Conservation (phyloP, 2,329 filamentous ascomycete genomes). For the Sporothrix curviconia region DNA sequence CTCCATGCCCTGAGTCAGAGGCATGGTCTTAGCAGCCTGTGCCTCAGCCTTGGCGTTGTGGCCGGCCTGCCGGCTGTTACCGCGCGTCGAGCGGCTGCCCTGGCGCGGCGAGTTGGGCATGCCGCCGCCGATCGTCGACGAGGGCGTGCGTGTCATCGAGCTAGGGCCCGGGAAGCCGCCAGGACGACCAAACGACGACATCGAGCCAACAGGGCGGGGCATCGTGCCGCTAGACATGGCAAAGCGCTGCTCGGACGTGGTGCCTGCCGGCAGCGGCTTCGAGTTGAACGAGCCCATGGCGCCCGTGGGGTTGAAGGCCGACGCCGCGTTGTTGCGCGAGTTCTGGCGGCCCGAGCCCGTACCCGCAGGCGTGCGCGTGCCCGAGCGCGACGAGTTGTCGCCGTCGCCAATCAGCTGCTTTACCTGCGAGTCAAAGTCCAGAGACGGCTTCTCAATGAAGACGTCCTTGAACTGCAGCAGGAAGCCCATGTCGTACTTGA, state of each 20-base stretch:
- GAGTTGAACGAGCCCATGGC: slow-evolving; percentile 67
- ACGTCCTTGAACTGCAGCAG: slow-evolving; percentile 92
- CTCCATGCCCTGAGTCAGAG: slow-evolving; percentile 75
- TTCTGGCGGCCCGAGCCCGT: slow-evolving; percentile 40
- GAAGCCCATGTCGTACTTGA: slow-evolving; percentile 94
- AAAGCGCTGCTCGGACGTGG: slow-evolving; percentile 73
- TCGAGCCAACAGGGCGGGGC: slow-evolving; percentile 32
- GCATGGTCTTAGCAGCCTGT: slow-evolving; percentile 79
- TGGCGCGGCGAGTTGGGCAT: slow-evolving; percentile 67
- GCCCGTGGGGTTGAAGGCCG: slow-evolving; percentile 20
- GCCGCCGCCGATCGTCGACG: slow-evolving; percentile 46
- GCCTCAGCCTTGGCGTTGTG: slow-evolving; percentile 53
- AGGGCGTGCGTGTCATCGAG: slow-evolving; percentile 59
- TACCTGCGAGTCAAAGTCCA: slow-evolving; percentile 89
- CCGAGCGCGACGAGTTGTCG: slow-evolving; percentile 52
- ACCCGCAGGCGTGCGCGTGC: slow-evolving; percentile 50
- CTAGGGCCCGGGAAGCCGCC: slow-evolving; percentile 57
- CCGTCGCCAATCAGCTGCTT: slow-evolving; percentile 77
- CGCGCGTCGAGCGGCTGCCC: slow-evolving; percentile 54
- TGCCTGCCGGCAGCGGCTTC: slow-evolving; percentile 63
- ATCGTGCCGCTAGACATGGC: slow-evolving; percentile 52
- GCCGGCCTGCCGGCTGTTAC: slow-evolving; percentile 56
- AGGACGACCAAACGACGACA: slow-evolving; percentile 45
- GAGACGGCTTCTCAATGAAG: slow-evolving; percentile 91
- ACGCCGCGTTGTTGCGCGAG: slow-evolving; percentile 29